Conservation (phyloP, 805 yeast genomes). For the Grigorovia yakushimaensis region DNA sequence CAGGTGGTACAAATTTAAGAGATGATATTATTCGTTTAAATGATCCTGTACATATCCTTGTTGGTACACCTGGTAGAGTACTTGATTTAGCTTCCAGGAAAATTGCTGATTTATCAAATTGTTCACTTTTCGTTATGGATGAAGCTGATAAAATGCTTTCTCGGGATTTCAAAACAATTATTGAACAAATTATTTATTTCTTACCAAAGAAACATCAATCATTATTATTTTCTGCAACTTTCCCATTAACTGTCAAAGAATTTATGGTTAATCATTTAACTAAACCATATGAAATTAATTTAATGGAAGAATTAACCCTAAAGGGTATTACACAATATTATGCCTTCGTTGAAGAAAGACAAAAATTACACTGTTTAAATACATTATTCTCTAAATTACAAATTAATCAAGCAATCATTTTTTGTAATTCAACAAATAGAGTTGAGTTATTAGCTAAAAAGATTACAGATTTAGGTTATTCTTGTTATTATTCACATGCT, state of each 20-base stretch:
- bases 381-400: constrained; percentile 89
- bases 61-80: constrained; percentile 97
- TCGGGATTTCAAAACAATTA: constrained; percentile 77
- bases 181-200: constrained; percentile 74
- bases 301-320: constrained; percentile 94
- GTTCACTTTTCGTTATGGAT: constrained; percentile 90
- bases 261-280: constrained; percentile 86
- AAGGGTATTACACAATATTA: constrained; percentile 96
- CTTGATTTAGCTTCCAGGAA: constrained; percentile 85
- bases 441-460: constrained; percentile 93
- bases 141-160: constrained; percentile 97
- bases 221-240: constrained; percentile 85
- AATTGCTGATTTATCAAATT: constrained; percentile 77
- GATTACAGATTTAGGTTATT: constrained; percentile 91
- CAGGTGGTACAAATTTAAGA: constrained; percentile 91
- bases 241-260: constrained; percentile 86
- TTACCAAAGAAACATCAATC: constrained; percentile 79
- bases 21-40: constrained; percentile 90
- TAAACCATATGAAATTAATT: constrained; percentile 89
- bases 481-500: constrained; percentile 95
- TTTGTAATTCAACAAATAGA: constrained; percentile 93
- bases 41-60: constrained; percentile 88
- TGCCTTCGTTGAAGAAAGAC: constrained; percentile 96
- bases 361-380: constrained; percentile 91
- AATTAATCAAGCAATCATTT: constrained; percentile 92